A percentile compares a stretch with the other conserved stretches of the same genome.
phyloP scores from a whole-genome alignment of 2,329 filamentous ascomycete genomes.

The Fusarium stilboides region DNA sequence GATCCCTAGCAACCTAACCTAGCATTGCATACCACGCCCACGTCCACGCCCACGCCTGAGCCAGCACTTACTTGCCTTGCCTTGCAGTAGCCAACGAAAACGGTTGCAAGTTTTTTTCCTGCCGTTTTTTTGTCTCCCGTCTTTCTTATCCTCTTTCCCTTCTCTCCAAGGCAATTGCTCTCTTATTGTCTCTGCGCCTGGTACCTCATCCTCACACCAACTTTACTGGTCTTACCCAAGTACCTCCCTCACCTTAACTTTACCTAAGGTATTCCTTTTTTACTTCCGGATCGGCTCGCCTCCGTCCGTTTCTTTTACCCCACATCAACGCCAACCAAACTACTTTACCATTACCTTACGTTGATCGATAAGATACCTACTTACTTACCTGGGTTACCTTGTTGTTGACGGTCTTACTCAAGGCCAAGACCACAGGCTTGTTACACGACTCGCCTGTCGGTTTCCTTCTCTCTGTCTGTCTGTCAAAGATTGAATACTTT shows the following conservation, averaged over 20 bases:
- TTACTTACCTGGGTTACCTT: slow-evolving; percentile 15
- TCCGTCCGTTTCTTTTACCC: slow-evolving; percentile 44
- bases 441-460: slow-evolving; percentile 5
- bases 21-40: slow-evolving; percentile 36
- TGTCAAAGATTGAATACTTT: slow-evolving; percentile 3
- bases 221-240: slow-evolving; percentile 26
- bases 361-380: slow-evolving; percentile 51
- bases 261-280: slow-evolving; percentile 5
- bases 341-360: slow-evolving; percentile 17
- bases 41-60: slow-evolving; percentile 36
- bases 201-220: slow-evolving; percentile 35
- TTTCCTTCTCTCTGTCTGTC: neutral
- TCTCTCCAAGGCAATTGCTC: slow-evolving; percentile 23
- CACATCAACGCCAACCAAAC: slow-evolving; percentile 49
- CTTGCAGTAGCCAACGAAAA: slow-evolving; percentile 43
- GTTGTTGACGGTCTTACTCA: slow-evolving; percentile 27
- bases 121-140: slow-evolving; percentile 47
- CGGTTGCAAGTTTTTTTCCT: slow-evolving; percentile 43
- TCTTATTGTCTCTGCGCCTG: slow-evolving; percentile 20
- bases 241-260: slow-evolving; percentile 15
- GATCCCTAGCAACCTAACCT: slow-evolving; percentile 29
- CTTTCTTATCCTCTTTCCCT: slow-evolving; percentile 35
- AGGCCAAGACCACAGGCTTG: slow-evolving; percentile 3
- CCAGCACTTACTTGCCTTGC: slow-evolving; percentile 42
- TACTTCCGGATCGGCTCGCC: slow-evolving; percentile 36